Base-by-base conservation (phyloP, 495 filamentous ascomycete species). In the Saxispiralis lemnorum region DNA sequence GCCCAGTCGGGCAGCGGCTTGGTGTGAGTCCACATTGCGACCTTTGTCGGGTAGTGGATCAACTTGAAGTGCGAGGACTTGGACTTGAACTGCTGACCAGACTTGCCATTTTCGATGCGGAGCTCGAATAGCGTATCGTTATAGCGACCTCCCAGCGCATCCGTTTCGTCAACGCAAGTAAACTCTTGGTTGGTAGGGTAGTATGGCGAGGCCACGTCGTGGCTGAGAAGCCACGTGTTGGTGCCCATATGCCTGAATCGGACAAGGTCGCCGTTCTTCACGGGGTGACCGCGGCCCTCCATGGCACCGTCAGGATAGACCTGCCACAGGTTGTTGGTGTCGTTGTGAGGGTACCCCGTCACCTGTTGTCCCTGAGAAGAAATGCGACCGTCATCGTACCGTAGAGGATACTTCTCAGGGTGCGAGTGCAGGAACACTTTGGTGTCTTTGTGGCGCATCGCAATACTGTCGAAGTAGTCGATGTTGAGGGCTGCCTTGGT, bases 251-350 rank as follows among this genome's bases (percentile, higher is more conserved):
- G 89, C 48, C 80, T 77, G 18, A 97, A 78, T 60, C 86, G 79
- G 38, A 97, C 72, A 24, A 93, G 60, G 49, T 95, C 89, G 33
- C 86, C 80, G 52, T 92, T 87, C 56, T 71, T 78, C 42, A 97
- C 81, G 18, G 65, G 73, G 46, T 70, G 73, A 38, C 72, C 72
- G 10, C 41, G 45, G 37, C 69, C 70, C 21, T 77, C 70, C 41
- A 74, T 51, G 12, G 70, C 59, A 18, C 65, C 62, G 4, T 69
- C 62, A 0, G 89, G 89, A 9, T 96, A 57, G 47, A 97, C 79
- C 55, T 96, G 79, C 89, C 89, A 97, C 56, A 94, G 72, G 65
- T 97, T 97, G 72, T 97, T 97, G 48, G 89, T 94, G 57, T 97
- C 89, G 45, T 95, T 94, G 68, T 80, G 87, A 2, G 89, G 89